Conservation (phyloP, 2,329 filamentous ascomycete species). For the Aspergillus bombycis region DNA sequence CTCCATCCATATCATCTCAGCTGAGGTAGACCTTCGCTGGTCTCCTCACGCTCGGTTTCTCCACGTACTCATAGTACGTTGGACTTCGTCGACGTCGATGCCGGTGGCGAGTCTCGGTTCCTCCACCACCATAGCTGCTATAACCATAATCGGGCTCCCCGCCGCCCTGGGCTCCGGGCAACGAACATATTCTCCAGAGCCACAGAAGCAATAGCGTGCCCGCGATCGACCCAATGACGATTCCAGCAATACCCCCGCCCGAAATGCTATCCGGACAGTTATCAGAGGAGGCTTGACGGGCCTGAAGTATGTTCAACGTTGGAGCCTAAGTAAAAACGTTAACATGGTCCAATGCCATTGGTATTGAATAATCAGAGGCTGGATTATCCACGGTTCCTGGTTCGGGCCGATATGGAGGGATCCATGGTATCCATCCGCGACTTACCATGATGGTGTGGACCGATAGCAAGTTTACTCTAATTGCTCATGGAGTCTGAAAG, state of each 20-base stretch:
- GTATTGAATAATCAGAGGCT: background rate
- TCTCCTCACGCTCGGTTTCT: slow-evolving; percentile 35
- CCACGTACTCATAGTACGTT: slow-evolving; percentile 35
- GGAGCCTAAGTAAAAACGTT: slow-evolving; percentile 23
- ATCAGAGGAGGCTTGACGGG: slow-evolving; percentile 27
- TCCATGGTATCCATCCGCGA: background rate
- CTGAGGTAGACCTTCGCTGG: slow-evolving; percentile 42
- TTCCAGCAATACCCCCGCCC: slow-evolving; percentile 43
- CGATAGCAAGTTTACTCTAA: background rate
- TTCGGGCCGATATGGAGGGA: slow-evolving; percentile 3
- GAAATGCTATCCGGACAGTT: slow-evolving; percentile 32
- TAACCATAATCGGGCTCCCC: slow-evolving; percentile 30
- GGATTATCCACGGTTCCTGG: slow-evolving; percentile 7
- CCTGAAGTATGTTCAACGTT: slow-evolving; percentile 18
- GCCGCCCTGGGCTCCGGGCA: slow-evolving; percentile 27
- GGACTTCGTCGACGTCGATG: slow-evolving; percentile 28
- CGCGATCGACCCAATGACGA: slow-evolving; percentile 44
- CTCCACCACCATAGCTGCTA: slow-evolving; percentile 16
- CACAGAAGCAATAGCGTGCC: slow-evolving; percentile 41
- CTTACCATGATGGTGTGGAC: slow-evolving; percentile 1
- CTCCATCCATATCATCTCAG: slow-evolving; percentile 7
- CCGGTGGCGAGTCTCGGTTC: slow-evolving; percentile 24
- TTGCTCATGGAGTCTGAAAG: background rate
- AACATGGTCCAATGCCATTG: background rate
- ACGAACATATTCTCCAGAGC: slow-evolving; percentile 35